Evolutionary conservation across 176 grass and related monocot species (phyloP).

Genomic region (Chloris gayana): DNA sequence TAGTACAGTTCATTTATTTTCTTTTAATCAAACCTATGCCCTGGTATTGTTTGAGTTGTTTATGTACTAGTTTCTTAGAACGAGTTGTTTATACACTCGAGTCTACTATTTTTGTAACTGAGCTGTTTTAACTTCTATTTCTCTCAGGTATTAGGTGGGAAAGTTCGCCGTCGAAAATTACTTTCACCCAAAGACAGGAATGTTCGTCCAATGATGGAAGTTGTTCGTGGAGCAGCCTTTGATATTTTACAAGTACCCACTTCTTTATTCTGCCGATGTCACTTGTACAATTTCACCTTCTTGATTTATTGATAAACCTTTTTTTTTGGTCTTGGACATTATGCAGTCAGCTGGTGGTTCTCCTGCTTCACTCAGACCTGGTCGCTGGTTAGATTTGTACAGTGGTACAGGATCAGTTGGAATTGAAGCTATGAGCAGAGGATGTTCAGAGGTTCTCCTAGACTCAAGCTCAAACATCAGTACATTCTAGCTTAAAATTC

Average conservation of each 20-base stretch:
- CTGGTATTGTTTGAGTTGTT: conserved; percentile 3
- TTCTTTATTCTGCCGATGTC: conserved; percentile 19
- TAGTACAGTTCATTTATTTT: neutral
- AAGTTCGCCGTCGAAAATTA: conserved; percentile 83
- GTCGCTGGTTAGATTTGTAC: conserved; percentile 93
- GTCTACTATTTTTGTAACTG: neutral
- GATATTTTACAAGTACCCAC: conserved; percentile 79
- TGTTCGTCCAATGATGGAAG: conserved; percentile 97
- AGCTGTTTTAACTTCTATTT: conserved; percentile 10
- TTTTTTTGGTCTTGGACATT: conserved; percentile 25
- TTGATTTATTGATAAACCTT: conserved; percentile 17
- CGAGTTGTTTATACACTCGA: neutral
- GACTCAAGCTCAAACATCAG: conserved; percentile 15
- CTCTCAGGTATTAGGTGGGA: conserved; percentile 79
- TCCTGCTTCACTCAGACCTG: conserved; percentile 88
- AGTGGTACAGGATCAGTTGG: conserved; percentile 96
- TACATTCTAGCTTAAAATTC: neutral
- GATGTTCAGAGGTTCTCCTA: conserved; percentile 80
- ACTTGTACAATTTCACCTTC: conserved; percentile 9
- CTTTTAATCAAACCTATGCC: neutral
- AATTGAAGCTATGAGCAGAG: conserved; percentile 98
- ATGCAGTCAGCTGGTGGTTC: conserved; percentile 83
- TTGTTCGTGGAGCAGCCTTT: conserved; percentile 91
- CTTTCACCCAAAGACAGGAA: conserved; percentile 93
- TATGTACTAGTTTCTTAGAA: neutral